phyloP scores from a whole-genome alignment of 148 eudicot species.

The Amaranthus cruentus region DNA sequence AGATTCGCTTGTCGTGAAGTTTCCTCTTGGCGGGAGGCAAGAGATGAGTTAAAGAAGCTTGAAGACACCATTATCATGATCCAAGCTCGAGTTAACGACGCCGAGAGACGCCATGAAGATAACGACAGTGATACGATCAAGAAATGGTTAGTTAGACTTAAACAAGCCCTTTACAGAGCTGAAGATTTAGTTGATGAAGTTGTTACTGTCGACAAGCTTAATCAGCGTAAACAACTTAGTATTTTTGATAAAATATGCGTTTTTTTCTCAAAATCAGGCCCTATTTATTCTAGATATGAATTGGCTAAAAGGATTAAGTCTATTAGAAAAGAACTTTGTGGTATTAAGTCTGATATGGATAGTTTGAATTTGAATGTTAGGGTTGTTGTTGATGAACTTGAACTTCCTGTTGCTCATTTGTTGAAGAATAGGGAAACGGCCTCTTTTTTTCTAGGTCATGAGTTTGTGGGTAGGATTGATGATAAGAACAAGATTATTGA shows the following conservation, averaged over 20 bases:
- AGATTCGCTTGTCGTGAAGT: not conserved
- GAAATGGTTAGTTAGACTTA: constrained; percentile 10
- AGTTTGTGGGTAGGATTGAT: not conserved
- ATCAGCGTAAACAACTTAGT: not conserved
- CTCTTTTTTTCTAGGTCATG: constrained; percentile 5
- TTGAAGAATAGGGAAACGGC: constrained; percentile 8
- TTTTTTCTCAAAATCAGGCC: not conserved
- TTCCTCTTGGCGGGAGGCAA: not conserved
- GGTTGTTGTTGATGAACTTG: not conserved
- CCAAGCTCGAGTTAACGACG: constrained; percentile 8
- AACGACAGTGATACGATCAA: not conserved
- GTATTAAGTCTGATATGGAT: constrained; percentile 14
- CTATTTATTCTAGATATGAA: not conserved
- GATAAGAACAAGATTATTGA: constrained; percentile 5
- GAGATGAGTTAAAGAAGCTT: constrained; percentile 4
- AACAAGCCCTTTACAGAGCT: constrained; percentile 5
- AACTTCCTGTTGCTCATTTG: not conserved
- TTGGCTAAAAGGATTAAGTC: constrained; percentile 6
- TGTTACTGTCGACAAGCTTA: not conserved
- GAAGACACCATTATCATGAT: not conserved
- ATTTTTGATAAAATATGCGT: not conserved
- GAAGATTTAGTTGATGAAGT: constrained; percentile 15
- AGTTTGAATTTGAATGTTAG: not conserved
- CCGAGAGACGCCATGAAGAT: constrained; percentile 8
- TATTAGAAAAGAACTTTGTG: constrained; percentile 11